Conservation (phyloP, 108 stramenopile species). For the Discostella stelligeroides region DNA sequence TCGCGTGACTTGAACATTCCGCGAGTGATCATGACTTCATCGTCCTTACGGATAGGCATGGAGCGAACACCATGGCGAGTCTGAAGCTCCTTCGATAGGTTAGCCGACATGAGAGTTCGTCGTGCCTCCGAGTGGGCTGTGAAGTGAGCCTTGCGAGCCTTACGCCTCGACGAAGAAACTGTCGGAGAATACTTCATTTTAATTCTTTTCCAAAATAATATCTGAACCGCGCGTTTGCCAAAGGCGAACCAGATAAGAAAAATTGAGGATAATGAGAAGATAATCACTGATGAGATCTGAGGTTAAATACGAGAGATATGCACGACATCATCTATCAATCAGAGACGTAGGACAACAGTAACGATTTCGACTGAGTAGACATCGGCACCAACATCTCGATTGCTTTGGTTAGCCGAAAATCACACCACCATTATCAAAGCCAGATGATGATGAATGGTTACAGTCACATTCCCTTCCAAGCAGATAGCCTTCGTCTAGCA, state of each 20-base stretch:
- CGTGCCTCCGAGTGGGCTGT: constrained; percentile 91
- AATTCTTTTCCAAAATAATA: neutral
- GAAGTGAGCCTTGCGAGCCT: constrained; percentile 99
- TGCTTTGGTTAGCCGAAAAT: no score
- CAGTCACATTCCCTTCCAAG: neutral
- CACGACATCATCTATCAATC: no score
- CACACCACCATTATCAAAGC: no score
- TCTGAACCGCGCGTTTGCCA: neutral
- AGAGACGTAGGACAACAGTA: no score
- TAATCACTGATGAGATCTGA: no score
- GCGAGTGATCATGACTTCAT: constrained; percentile 96
- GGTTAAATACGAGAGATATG: no score
- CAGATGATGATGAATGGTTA: neutral
- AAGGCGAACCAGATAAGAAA: neutral
- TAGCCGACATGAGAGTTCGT: constrained; percentile 94
- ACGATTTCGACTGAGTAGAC: no score
- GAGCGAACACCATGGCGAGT: constrained; percentile 97
- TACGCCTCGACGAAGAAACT: constrained; percentile 94
- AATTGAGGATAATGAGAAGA: neutral
- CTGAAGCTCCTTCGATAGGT: constrained; percentile 98
- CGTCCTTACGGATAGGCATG: constrained; percentile 98
- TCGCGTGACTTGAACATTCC: constrained; percentile 97
- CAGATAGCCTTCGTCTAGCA: neutral
- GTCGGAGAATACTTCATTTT: constrained; percentile 88
- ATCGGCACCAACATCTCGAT: no score